Conservation (phyloP, 768 basidiomycete genomes). For the Termitomyces sp. region DNA sequence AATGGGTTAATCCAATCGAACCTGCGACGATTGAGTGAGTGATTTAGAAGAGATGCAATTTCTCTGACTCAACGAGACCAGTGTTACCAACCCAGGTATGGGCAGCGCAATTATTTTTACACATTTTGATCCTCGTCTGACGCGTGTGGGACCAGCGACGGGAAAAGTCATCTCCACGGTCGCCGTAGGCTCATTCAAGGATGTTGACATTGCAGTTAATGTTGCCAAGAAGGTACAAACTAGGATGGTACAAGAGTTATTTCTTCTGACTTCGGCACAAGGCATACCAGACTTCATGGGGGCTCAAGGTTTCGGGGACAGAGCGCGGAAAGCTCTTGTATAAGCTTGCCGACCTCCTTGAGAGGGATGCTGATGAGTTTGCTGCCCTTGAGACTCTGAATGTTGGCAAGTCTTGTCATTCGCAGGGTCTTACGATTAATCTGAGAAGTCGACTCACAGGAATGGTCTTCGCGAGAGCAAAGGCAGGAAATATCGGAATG, state of each 20-base stretch:
- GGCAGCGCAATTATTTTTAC: neutral
- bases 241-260: neutral
- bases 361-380: conserved; percentile 22
- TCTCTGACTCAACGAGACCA: neutral
- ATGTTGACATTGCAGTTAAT: conserved; percentile 60
- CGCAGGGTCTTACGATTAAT: neutral
- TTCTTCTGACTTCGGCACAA: neutral
- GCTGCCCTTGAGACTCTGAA: conserved; percentile 22
- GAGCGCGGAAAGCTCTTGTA: conserved; percentile 22
- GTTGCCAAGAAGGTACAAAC: conserved; percentile 43
- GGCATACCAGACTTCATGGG: conserved; percentile 57
- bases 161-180: conserved; percentile 53
- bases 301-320: conserved; percentile 46
- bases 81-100: conserved; percentile 20
- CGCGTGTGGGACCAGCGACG: conserved; percentile 30
- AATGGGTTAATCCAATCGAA: conserved; percentile 49
- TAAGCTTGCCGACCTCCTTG: conserved; percentile 27
- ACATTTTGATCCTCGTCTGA: conserved; percentile 15
- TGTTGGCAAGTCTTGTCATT: conserved; percentile 15
- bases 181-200: conserved; percentile 48
- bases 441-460: conserved; percentile 24
- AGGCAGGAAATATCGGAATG: conserved; percentile 37
- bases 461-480: conserved; percentile 48
- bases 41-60: neutral
- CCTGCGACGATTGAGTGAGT: conserved; percentile 53